Base-by-base conservation (phyloP, 148 eudicot genomes). In the Camellia granthamiana region DNA sequence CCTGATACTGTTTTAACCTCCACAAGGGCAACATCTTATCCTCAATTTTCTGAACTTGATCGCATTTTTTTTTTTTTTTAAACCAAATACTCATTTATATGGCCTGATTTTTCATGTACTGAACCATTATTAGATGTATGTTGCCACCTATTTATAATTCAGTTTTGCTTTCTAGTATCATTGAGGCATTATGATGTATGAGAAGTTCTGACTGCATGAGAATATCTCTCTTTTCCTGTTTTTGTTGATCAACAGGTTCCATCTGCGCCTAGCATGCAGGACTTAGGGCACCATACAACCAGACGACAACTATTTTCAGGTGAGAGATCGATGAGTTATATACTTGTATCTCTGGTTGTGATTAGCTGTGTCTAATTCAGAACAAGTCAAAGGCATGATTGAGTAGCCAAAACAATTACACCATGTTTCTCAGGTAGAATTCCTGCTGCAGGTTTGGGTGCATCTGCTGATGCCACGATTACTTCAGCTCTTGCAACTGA, bases 391-490 rank as follows among this genome's bases (percentile, higher is more conserved):
- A 30, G 6, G 47, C 7, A 7, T 18, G 18, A 12, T 67, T 75
- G 42, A 64, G 69, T 67, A 44, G 47, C 42, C 38, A 49, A 59
- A 58, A 30, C 4, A 0, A 13, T 19, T 62, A 38, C 2, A 15
- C 3, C 86, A 63, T 65, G 74, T 30, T 49, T 76, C 21, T 72
- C 7, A 60, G n/a, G 11, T 15, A 72, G 7, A 38, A 76, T 61
- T 76, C 41, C 4, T 82, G 79, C 62, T 79, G 75, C 79, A 87
- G 30, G 30, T 23, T 23, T 23, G 30, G n/a, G 16, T 15, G 88
- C 18, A 7, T 70, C 76, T 79, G 75, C 67, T 58, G 65, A 64
- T 70, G 12, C 9, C 21, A 43, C 46, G 15, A 49, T 9, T 59
- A 43, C 64, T 44, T n/a, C 38, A 52, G 60, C 58, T 71, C 75